phyloP scores from a whole-genome alignment of 108 stramenopile species.

The Discostella pseudostelligera region DNA sequence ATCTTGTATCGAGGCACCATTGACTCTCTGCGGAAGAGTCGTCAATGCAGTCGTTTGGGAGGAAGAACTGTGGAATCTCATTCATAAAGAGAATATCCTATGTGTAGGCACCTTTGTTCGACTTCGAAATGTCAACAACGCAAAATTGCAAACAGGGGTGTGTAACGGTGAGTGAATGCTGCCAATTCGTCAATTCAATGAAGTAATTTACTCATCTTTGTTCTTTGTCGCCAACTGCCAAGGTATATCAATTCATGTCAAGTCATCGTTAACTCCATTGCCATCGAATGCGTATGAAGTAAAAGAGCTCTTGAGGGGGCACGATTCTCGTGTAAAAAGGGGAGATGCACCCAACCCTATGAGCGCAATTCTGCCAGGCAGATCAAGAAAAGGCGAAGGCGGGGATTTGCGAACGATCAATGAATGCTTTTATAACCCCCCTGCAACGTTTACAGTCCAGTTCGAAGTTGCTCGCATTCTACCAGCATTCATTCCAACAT shows the following conservation, averaged over 20 bases:
- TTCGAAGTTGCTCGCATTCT: conserved; percentile 42
- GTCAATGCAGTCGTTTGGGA: conserved; percentile 82
- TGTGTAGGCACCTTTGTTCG: conserved; percentile 70
- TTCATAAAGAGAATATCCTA: conserved; percentile 43
- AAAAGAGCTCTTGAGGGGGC: conserved; percentile 49
- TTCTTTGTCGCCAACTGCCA: not conserved
- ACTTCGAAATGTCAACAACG: conserved; percentile 66
- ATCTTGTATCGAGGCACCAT: conserved; percentile 22
- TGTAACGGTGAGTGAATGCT: conserved; percentile 32
- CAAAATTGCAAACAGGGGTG: conserved; percentile 19
- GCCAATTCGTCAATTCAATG: conserved; percentile 3
- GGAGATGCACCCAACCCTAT: conserved; percentile 53
- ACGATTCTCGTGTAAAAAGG: conserved; percentile 47
- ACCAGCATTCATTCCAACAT: conserved; percentile 23
- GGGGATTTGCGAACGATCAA: conserved; percentile 22
- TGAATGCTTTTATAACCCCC: conserved; percentile 27
- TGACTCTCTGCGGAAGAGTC: conserved; percentile 68
- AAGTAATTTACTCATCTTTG: not conserved
- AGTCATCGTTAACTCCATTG: conserved; percentile 64
- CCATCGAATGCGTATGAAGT: conserved; percentile 68
- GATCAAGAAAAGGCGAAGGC: conserved; percentile 4
- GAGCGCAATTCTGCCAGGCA: conserved; percentile 52
- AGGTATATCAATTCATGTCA: conserved; percentile 54
- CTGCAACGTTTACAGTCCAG: conserved; percentile 32
- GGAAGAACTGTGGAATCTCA: conserved; percentile 67